Percentiles rank a stretch among this genome's conserved stretches.
Conservation (phyloP, 805 yeast species). For the Saccharomyces cerevisiae region DNA sequence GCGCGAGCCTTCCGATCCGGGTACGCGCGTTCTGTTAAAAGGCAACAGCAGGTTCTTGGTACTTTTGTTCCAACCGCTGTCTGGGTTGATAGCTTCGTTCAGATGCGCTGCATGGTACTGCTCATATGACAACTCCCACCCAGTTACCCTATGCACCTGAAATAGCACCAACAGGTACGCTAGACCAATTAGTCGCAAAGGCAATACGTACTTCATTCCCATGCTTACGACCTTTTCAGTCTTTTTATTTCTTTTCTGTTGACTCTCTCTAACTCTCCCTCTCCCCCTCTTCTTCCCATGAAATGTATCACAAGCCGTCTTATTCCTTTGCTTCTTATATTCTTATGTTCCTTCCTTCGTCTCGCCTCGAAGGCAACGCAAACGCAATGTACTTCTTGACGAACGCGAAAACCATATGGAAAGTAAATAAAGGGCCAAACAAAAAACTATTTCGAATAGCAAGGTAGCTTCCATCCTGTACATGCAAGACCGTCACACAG, state of each 20-base stretch:
- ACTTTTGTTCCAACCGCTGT: not conserved
- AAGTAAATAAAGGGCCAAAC: not conserved
- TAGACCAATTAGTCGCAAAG: not conserved
- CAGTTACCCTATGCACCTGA: not conserved
- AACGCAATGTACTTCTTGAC: not conserved
- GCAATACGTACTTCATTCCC: not conserved
- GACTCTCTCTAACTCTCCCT: not conserved
- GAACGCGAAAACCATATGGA: not conserved
- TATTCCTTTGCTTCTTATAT: not conserved
- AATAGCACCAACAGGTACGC: not conserved
- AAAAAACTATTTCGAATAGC: not conserved
- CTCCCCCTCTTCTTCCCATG: not conserved
- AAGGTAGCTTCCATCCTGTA: not conserved
- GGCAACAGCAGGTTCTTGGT: slow-evolving; percentile 21
- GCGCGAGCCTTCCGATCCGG: slow-evolving; percentile 37
- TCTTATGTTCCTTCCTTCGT: not conserved
- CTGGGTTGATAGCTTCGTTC: not conserved
- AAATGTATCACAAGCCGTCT: not conserved
- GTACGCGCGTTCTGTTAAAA: slow-evolving; percentile 34
- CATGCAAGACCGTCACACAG: not conserved
- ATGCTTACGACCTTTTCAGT: not conserved
- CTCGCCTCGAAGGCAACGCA: not conserved
- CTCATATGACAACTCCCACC: slow-evolving; percentile 4
- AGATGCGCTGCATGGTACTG: not conserved
- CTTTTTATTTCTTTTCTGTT: no score